A percentile compares a stretch with the other conserved stretches of the same genome.
Conservation (phyloP, 768 basidiomycete genomes). For the Bullera alba region DNA sequence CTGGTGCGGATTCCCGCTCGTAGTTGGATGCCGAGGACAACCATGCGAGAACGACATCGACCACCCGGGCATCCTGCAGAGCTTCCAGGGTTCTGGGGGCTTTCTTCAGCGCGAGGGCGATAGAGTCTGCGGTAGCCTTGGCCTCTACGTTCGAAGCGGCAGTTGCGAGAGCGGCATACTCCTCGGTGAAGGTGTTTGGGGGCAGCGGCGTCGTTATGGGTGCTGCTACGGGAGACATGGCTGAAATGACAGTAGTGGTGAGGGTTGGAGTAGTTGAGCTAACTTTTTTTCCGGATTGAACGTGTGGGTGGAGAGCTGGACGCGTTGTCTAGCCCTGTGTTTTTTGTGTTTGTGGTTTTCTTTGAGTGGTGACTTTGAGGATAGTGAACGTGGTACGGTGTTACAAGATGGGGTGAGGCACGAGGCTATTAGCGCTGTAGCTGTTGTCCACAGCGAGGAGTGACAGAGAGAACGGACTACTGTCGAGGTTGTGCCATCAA, state of each 20-base stretch:
- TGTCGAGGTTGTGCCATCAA: too few relatives aligned
- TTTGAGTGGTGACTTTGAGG: conserved; percentile 3
- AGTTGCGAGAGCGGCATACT: conserved; percentile 33
- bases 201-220: conserved; percentile 33
- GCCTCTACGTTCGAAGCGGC: conserved; percentile 43
- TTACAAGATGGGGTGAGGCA: background rate
- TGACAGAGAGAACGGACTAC: too few relatives aligned
- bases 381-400: background rate
- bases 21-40: conserved; percentile 30
- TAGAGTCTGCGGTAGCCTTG: conserved; percentile 40
- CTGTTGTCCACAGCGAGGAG: too few relatives aligned
- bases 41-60: conserved; percentile 40
- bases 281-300: too few relatives aligned
- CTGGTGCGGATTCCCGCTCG: conserved; percentile 45
- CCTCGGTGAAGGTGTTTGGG: conserved; percentile 25
- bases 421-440: too few relatives aligned
- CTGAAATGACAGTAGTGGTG: conserved; percentile 2
- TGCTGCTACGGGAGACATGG: conserved; percentile 40
- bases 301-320: background rate
- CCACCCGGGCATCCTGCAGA: conserved; percentile 30
- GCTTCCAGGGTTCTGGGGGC: conserved; percentile 28
- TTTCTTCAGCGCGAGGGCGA: conserved; percentile 40
- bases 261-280: background rate
- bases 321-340: background rate
- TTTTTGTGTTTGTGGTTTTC: background rate